Base-by-base conservation (phyloP, 2,329 filamentous ascomycete genomes). In the Aspergillus caelatus region DNA sequence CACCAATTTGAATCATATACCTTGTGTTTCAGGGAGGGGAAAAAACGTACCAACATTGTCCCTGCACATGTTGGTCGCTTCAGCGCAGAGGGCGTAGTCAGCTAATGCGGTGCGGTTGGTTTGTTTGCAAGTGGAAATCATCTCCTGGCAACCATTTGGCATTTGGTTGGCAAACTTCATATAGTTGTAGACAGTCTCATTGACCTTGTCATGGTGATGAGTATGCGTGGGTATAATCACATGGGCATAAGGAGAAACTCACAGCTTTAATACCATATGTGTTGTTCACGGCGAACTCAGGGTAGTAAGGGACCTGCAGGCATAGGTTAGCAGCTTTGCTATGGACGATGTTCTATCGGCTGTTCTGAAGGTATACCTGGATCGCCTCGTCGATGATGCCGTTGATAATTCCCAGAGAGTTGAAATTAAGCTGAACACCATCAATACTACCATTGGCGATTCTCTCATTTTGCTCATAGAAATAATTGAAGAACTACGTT, bases 111-210 rank as follows among this genome's bases (percentile, higher is more conserved):
- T 73, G 34, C 85, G 84, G 69, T 92, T 89, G 10, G 84, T 86
- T 9, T 84, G 79, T 30, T 82, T 83, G 71, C 93, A 91, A 72
- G 86, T 88, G 2, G 87, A 86, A 56, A 92, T 86, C 76, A 92
- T 88, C 65, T 89, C 78, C 46, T 83, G 77, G 66, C 85, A 86
- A 26, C 84, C 85, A 60, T 75, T 88, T 28, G 89, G 89, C 85
- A 84, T 93, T 75, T 75, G 75, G 60, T 81, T 79, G n/a, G 84
- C 83, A 52, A 86, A 85, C 63, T 84, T 86, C 75, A 85, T 85
- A 68, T 85, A 87, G 61, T 83, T 81, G 72, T 88, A 87, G 5
- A 87, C 82, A 3, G 84, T 86, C 26, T 88, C 83, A 66, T 88
- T 88, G 68, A 86, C 64, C 74, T 78, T 23, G 23, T 39, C 21